Percentiles rank a stretch among this genome's conserved stretches.
Conservation (phyloP, 768 basidiomycete species). For the Termitomyces sp. region DNA sequence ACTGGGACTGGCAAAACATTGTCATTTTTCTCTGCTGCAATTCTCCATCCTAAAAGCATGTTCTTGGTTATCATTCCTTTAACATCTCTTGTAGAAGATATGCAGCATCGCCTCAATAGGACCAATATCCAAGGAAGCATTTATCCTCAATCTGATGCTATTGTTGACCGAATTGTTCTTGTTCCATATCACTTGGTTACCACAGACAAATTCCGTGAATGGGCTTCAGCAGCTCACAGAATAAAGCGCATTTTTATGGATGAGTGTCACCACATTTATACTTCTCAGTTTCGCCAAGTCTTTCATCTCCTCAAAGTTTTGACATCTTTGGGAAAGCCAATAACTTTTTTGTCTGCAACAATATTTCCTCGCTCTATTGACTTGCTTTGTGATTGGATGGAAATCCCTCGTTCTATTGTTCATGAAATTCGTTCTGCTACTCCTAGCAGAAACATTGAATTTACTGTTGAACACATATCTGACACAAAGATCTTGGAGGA, state of each 20-base stretch:
- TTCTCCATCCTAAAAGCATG: neutral
- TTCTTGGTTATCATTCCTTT: neutral
- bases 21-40: neutral
- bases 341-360: conserved; percentile 1
- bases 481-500: neutral
- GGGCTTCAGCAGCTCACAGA: neutral
- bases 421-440: neutral
- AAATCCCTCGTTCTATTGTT: neutral
- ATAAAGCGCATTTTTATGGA: neutral
- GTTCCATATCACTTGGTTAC: neutral
- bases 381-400: neutral
- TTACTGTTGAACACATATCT: neutral
- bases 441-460: neutral
- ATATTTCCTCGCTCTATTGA: neutral
- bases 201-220: neutral
- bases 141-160: neutral
- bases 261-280: neutral
- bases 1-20: neutral
- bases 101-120: neutral
- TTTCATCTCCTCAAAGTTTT: neutral
- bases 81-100: neutral
- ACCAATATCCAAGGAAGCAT: neutral
- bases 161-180: neutral
- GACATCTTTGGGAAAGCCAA: neutral
- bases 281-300: neutral